Percentiles rank a stretch among this genome's conserved stretches.
Evolutionary conservation across 78 protist species (phyloP).

Genomic region (Protostelium mycophagum): DNA sequence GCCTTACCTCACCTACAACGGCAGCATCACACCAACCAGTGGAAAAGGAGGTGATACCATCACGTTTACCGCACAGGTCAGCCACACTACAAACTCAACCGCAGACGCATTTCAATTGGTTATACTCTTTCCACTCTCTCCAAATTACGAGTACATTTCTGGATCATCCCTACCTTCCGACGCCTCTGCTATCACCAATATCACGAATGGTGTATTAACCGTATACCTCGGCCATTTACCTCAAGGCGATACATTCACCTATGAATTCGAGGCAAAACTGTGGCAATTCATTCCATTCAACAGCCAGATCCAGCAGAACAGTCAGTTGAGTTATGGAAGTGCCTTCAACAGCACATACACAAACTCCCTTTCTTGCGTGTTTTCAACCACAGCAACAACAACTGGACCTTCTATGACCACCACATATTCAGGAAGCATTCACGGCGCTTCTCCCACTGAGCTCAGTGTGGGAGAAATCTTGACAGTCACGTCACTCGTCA

Average conservation of each 20-base stretch:
- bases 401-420: background rate
- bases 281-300: background rate
- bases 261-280: no score
- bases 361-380: background rate
- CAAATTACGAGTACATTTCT: no score
- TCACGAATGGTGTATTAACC: no score
- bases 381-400: background rate
- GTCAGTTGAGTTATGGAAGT: background rate
- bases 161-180: no score
- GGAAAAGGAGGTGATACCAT: background rate
- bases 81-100: background rate
- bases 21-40: background rate
- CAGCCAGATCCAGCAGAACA: background rate
- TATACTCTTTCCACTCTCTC: background rate
- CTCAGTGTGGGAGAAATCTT: background rate
- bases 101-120: background rate
- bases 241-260: no score
- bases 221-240: no score
- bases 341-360: no score
- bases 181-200: no score
- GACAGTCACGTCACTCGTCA: no score
- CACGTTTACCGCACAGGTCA: background rate
- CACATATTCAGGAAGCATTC: background rate
- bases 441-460: background rate
- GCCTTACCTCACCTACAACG: background rate